Base-by-base conservation (phyloP, 495 filamentous ascomycete species). In the Penicillium verhagenii region DNA sequence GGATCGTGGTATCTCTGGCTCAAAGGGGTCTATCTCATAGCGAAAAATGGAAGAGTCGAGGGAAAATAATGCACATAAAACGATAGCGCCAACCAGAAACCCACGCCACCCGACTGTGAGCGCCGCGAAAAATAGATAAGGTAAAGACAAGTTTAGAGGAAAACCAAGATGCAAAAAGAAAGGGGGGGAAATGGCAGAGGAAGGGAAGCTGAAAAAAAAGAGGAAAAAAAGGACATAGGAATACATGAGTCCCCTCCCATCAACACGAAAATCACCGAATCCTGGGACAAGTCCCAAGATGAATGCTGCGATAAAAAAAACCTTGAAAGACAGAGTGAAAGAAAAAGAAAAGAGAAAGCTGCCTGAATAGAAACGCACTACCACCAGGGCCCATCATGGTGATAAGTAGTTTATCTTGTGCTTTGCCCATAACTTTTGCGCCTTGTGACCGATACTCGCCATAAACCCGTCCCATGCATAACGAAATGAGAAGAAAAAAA, bases 381-480 rank as follows among this genome's bases (percentile, higher is more conserved):
- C 54, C 53, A 58, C 62, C 60, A 44, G 60, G 29, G 46, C 46
- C 56, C 53, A 56, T 45, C 23, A 35, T 45, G 59, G 39, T 52
- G 42, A 38, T 26, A 45, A 21, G 53, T 38, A 42, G 49, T 53
- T 47, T 47, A 58, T 61, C 50, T 46, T 42, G 26, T 60, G 57
- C 58, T 53, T 43, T 24, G 51, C 56, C 64, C 68, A 64, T 57
- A 59, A 58, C 66, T 60, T 63, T 71, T 76, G 71, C 74, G 74
- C 74, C 74, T 69, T 70, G 65, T 71, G 61, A 70, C 61, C 72
- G 65, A 64, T 71, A 72, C 72, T 78, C 74, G 73, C 73, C 75
- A 61, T 58, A 62, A 76, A 65, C 72, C 72, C 67, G 65, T 73
- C 69, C 75, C 73, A 78, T 78, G 75, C 75, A 78, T 73, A 64